Evolutionary conservation across 768 basidiomycete species (phyloP).

Genomic region (Agaricus sinodeliciosus): DNA sequence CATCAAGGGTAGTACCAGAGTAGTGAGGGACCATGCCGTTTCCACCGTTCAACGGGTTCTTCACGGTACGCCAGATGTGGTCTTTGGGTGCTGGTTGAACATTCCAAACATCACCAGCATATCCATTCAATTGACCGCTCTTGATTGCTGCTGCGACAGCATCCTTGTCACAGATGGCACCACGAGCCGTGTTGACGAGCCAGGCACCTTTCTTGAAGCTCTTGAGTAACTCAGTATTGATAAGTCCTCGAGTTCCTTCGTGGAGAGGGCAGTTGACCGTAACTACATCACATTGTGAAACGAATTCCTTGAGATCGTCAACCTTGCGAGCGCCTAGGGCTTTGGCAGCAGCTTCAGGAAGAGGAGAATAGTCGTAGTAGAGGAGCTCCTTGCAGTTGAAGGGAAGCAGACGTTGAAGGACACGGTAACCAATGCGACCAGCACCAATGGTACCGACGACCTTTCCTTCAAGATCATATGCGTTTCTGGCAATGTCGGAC

Average conservation of each 20-base stretch:
- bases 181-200: constrained; percentile 92
- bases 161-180: constrained; percentile 84
- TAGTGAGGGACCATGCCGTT: constrained; percentile 90
- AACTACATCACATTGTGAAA: constrained; percentile 64
- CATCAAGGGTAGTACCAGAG: constrained; percentile 86
- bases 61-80: constrained; percentile 80
- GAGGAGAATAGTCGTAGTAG: constrained; percentile 81
- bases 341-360: constrained; percentile 59
- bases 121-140: constrained; percentile 68
- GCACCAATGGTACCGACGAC: constrained; percentile 88
- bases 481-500: constrained; percentile 72
- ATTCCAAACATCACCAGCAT: constrained; percentile 74
- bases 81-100: constrained; percentile 83
- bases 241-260: constrained; percentile 73
- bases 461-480: constrained; percentile 87
- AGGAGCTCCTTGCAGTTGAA: constrained; percentile 89
- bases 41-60: constrained; percentile 76
- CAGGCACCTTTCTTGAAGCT: constrained; percentile 91
- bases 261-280: constrained; percentile 89
- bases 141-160: constrained; percentile 71
- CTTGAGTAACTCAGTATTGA: constrained; percentile 75
- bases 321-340: constrained; percentile 69
- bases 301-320: constrained; percentile 63
- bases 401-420: constrained; percentile 69
- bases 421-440: constrained; percentile 78